Conservation (phyloP, 2,329 filamentous ascomycete genomes). For the Diplodia mutila region DNA sequence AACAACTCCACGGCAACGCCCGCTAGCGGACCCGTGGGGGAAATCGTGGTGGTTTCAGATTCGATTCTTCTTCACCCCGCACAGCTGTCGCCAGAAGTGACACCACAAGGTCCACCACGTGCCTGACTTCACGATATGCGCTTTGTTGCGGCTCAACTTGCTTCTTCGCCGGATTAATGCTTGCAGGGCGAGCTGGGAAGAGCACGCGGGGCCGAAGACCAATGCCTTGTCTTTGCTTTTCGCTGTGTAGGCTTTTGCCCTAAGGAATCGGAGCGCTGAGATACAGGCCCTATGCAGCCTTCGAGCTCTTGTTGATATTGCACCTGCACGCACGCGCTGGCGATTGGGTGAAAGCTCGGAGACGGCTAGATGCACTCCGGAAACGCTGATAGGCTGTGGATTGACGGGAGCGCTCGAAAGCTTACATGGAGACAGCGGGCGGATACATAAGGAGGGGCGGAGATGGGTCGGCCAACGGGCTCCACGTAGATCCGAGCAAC, state of each 20-base stretch:
- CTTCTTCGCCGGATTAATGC: background rate
- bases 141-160: slow-evolving; percentile 3
- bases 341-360: background rate
- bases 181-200: background rate
- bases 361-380: background rate
- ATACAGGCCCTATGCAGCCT: too few relatives aligned
- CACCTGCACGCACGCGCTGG: slow-evolving; percentile 4
- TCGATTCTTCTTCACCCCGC: too few relatives aligned
- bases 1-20: background rate
- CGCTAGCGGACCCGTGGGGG: background rate
- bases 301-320: background rate
- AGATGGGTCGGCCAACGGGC: slow-evolving; percentile 16
- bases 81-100: background rate
- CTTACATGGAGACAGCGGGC: background rate
- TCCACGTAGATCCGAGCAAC: slow-evolving; percentile 5
- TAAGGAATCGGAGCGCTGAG: background rate
- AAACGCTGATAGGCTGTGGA: background rate
- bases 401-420: background rate
- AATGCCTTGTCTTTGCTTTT: slow-evolving; percentile 5
- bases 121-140: background rate
- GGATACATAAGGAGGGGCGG: background rate
- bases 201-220: background rate
- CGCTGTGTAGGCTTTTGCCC: background rate
- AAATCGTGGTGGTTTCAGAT: too few relatives aligned
- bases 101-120: background rate